phyloP scores from a whole-genome alignment of 2,329 filamentous ascomycete genomes.

The Hirsutella rhossiliensis region DNA sequence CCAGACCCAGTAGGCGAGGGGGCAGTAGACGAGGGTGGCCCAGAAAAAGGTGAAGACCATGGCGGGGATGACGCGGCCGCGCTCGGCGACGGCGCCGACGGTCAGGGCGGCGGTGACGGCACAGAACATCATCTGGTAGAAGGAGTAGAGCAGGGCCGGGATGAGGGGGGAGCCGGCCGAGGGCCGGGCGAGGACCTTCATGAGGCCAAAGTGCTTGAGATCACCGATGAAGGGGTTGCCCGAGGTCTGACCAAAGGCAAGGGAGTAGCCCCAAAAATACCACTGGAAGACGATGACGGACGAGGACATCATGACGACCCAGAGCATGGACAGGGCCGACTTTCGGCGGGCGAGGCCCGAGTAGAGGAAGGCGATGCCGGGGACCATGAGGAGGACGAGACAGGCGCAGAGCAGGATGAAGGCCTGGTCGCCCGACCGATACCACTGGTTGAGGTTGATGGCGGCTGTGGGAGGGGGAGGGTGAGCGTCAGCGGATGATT shows the following conservation, averaged over 20 bases:
- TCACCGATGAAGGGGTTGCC: slow-evolving; percentile 89
- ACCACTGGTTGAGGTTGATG: slow-evolving; percentile 95
- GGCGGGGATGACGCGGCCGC: slow-evolving; percentile 80
- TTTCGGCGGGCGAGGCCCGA: slow-evolving; percentile 95
- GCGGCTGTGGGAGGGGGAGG: slow-evolving; percentile 35
- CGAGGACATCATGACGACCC: slow-evolving; percentile 90
- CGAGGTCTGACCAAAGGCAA: slow-evolving; percentile 74
- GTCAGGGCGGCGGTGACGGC: slow-evolving; percentile 85
- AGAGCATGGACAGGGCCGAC: slow-evolving; percentile 92
- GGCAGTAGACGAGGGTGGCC: slow-evolving; percentile 96
- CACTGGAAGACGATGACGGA: slow-evolving; percentile 93
- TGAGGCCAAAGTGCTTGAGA: slow-evolving; percentile 77
- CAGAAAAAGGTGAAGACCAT: slow-evolving; percentile 96
- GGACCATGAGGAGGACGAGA: slow-evolving; percentile 95
- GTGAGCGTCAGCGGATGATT: slow-evolving; percentile 5
- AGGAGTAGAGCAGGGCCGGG: slow-evolving; percentile 81
- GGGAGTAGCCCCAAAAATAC: slow-evolving; percentile 98
- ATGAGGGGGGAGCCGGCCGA: slow-evolving; percentile 81
- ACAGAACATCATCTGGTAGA: slow-evolving; percentile 99
- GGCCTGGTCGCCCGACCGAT: slow-evolving; percentile 78
- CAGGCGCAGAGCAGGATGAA: slow-evolving; percentile 83
- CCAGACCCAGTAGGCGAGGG: slow-evolving; percentile 94
- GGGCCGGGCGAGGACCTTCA: slow-evolving; percentile 71
- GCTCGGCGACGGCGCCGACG: slow-evolving; percentile 84
- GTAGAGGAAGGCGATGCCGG: slow-evolving; percentile 94